phyloP scores from a whole-genome alignment of 163 green algal genomes.

The Chloroidium sp. region DNA sequence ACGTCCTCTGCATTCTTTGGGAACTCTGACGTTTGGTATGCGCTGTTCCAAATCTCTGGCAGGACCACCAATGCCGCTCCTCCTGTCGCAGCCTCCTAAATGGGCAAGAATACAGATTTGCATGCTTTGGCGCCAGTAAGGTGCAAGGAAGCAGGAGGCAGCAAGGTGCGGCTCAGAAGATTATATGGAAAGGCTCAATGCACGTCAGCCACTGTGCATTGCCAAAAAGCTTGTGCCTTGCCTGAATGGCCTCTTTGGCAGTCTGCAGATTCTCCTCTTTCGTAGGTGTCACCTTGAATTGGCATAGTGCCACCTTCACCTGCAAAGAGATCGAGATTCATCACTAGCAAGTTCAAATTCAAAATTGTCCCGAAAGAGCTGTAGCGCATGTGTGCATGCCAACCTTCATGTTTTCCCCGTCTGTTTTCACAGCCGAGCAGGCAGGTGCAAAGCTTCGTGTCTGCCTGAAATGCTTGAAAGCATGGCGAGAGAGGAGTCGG shows the following conservation, averaged over 20 bases:
- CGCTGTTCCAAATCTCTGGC: constrained; percentile 95
- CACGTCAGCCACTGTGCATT: not conserved
- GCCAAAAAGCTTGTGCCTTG: constrained; percentile 1
- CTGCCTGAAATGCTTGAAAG: too few relatives aligned
- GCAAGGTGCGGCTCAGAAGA: not conserved
- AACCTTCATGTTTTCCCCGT: too few relatives aligned
- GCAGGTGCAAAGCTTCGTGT: too few relatives aligned
- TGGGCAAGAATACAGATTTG: too few relatives aligned
- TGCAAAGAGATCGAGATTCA: constrained; percentile 17
- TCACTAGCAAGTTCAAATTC: too few relatives aligned
- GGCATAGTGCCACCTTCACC: constrained; percentile 78
- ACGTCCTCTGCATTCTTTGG: constrained; percentile 86
- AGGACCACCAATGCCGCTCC: constrained; percentile 86
- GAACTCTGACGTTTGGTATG: constrained; percentile 92
- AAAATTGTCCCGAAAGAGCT: too few relatives aligned
- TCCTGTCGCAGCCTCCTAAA: constrained; percentile 39
- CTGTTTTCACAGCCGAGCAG: too few relatives aligned
- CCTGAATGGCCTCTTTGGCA: constrained; percentile 47
- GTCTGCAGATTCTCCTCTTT: constrained; percentile 64
- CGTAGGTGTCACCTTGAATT: constrained; percentile 57
- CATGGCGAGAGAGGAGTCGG: too few relatives aligned
- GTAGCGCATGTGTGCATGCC: too few relatives aligned
- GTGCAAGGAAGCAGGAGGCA: constrained; percentile 17
- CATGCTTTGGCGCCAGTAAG: too few relatives aligned
- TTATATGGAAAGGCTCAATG: not conserved